These are phyloP conservation scores for Rhizomucor miehei DNA, from an alignment of 371 early-diverging fungal species.

Conservation along the genomic window DNA sequence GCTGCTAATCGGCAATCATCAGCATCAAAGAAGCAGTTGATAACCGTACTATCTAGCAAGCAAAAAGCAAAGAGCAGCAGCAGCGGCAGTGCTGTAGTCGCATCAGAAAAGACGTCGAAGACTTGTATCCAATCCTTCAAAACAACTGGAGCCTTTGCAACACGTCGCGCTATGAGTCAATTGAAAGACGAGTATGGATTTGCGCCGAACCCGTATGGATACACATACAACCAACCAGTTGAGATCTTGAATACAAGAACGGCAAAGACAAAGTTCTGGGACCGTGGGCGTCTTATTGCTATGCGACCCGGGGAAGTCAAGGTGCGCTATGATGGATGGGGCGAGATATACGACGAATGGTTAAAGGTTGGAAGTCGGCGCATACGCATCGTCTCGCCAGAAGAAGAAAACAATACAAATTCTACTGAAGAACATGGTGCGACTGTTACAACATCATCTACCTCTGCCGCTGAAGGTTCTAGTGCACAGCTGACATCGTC, in stretches of 20 bases:
- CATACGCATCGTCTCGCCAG: constrained; percentile 18
- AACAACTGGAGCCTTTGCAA: constrained; percentile 50
- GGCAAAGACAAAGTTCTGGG: constrained; percentile 39
- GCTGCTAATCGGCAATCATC: neutral
- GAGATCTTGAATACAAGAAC: constrained; percentile 36
- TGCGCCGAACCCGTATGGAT: constrained; percentile 45
- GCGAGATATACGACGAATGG: constrained; percentile 61
- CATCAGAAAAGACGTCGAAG: neutral
- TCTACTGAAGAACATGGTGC: neutral
- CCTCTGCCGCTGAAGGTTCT: neutral
- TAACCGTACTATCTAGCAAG: neutral
- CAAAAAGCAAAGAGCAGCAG: neutral
- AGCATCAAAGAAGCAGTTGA: neutral
- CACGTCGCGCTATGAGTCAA: constrained; percentile 41
- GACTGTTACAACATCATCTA: constrained; percentile 1
- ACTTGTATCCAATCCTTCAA: constrained; percentile 7
- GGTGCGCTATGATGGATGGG: constrained; percentile 63
- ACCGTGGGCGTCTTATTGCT: constrained; percentile 43
- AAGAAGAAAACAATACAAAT: neutral
- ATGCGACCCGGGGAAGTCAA: constrained; percentile 48
- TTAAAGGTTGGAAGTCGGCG: constrained; percentile 58
- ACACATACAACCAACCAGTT: constrained; percentile 26
- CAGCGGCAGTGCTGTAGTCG: neutral
- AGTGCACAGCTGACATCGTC: neutral
- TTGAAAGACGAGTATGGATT: constrained; percentile 43